Percentiles rank a stretch among this genome's conserved stretches.
These are phyloP conservation scores for Aureobasidium sp. DNA, from an alignment of 2,329 filamentous ascomycete genomes.

Conservation along the genomic window DNA sequence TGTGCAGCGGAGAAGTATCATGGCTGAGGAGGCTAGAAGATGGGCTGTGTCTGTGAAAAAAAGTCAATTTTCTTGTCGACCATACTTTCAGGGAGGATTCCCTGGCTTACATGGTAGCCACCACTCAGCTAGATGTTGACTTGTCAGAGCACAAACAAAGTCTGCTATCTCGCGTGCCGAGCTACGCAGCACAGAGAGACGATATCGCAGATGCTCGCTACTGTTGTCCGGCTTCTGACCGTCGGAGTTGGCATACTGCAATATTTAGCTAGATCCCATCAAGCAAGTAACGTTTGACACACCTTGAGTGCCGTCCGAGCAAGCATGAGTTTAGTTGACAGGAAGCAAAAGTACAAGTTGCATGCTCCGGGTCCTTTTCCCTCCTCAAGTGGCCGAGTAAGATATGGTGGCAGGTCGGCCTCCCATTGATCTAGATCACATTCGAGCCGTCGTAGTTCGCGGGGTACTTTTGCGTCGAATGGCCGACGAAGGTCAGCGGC, in stretches of 20 bases:
- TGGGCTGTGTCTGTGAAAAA: neutral
- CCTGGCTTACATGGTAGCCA: conserved; percentile 1
- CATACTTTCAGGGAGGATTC: too few species aligned
- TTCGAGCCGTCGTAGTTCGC: neutral
- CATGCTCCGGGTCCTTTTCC: conserved; percentile 22
- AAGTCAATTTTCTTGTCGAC: neutral
- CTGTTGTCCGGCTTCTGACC: neutral
- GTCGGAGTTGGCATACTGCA: neutral
- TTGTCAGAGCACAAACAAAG: conserved; percentile 5
- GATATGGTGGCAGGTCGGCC: neutral
- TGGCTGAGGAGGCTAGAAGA: conserved; percentile 1
- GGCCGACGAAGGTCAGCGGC: neutral
- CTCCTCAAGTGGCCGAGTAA: neutral
- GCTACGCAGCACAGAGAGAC: neutral
- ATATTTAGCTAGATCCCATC: neutral
- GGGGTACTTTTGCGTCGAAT: neutral
- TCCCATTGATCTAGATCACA: conserved; percentile 11
- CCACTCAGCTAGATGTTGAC: conserved; percentile 6
- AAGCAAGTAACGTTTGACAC: neutral
- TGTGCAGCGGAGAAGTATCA: conserved; percentile 8
- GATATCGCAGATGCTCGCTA: neutral
- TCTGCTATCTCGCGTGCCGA: conserved; percentile 8
- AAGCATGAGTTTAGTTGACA: conserved; percentile 32
- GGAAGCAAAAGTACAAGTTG: conserved; percentile 34
- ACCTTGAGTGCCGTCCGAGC: neutral